Base-by-base conservation (phyloP, 805 yeast genomes). In the Candida palmyrensis region DNA sequence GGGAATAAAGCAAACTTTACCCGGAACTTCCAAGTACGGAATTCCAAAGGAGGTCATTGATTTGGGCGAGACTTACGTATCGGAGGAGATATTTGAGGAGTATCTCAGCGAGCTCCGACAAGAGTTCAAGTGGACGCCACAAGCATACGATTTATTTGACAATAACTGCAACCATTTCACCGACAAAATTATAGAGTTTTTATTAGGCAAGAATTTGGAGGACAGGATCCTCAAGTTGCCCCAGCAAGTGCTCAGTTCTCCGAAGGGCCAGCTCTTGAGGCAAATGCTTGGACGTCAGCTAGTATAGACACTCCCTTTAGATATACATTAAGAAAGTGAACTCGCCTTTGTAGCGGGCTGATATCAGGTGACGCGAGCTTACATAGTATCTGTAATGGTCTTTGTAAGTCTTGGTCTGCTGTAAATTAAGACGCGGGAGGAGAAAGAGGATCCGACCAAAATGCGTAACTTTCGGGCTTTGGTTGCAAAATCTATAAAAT, bases 131-230 rank as follows among this genome's bases (percentile, higher is more conserved):
- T 77, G 66, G 43, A 50, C 61, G 11, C 69, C 76, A 6, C 60
- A 58, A 6, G 59, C 54, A 24, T 79, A 79, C 55, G 75, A 77
- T 42, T 51, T 79, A 37, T 76, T 79, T 38, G 66, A 68, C 33
- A 79, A 79, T 53, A 79, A 79, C 47, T 79, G 87, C 53, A 79
- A 79, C 54, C 80, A 81, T 53, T 79, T 80, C 55, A 66, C 81
- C 13, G 71, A 78, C 43, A 77, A 70, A 28, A 47, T 74, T 36
- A 46, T 74, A 26, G 77, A 78, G 44, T 79, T 79, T 40, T 53
- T 78, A 37, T 77, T 73, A 16, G 82, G 79, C 5, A 58, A 61
- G 37, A 66, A 59, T 32, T 60, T 80, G 25, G 86, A 83, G 9
- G 62, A 61, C 14, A 58, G 71, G 32, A 78, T 79, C 15, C 49